These are phyloP conservation scores for Russula ochroleuca DNA, from an alignment of 768 basidiomycete species.

Conservation along the genomic window DNA sequence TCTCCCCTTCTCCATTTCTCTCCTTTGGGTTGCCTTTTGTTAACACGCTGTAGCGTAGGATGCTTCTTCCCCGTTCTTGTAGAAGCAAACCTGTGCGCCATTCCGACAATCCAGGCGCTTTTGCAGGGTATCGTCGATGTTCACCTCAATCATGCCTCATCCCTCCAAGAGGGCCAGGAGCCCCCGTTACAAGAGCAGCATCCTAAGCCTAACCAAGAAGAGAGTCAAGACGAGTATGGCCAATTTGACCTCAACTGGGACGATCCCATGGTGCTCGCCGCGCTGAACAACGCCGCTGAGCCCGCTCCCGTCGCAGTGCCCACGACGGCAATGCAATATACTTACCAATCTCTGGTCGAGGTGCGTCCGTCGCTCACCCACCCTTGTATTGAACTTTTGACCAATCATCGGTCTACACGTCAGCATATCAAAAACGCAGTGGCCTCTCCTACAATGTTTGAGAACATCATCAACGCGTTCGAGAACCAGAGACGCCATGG, in stretches of 20 bases:
- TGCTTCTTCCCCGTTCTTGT: slow-evolving; percentile 16
- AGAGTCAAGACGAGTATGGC: slow-evolving; percentile 77
- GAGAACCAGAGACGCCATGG: slow-evolving; percentile 2
- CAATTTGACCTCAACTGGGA: slow-evolving; percentile 54
- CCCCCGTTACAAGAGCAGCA: slow-evolving; percentile 34
- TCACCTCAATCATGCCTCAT: slow-evolving; percentile 45
- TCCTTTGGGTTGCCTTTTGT: neutral
- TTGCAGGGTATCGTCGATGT: slow-evolving; percentile 45
- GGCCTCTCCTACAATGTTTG: slow-evolving; percentile 4
- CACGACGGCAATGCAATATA: slow-evolving; percentile 10
- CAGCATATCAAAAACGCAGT: slow-evolving; percentile 13
- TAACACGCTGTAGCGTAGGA: slow-evolving; percentile 9
- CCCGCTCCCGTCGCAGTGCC: neutral
- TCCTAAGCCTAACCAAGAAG: slow-evolving; percentile 45
- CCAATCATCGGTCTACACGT: neutral
- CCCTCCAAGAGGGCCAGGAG: slow-evolving; percentile 34
- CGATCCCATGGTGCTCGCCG: slow-evolving; percentile 56
- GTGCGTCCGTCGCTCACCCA: neutral
- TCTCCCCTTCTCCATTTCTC: neutral
- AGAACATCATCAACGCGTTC: slow-evolving; percentile 4
- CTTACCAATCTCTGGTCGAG: slow-evolving; percentile 14
- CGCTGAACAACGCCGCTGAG: slow-evolving; percentile 27
- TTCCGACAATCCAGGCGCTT: slow-evolving; percentile 16
- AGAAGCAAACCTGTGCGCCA: slow-evolving; percentile 8
- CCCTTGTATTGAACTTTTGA: neutral